Evolutionary conservation across 2,329 filamentous ascomycete genomes (phyloP).

Genomic region (Colletotrichum truncatum): DNA sequence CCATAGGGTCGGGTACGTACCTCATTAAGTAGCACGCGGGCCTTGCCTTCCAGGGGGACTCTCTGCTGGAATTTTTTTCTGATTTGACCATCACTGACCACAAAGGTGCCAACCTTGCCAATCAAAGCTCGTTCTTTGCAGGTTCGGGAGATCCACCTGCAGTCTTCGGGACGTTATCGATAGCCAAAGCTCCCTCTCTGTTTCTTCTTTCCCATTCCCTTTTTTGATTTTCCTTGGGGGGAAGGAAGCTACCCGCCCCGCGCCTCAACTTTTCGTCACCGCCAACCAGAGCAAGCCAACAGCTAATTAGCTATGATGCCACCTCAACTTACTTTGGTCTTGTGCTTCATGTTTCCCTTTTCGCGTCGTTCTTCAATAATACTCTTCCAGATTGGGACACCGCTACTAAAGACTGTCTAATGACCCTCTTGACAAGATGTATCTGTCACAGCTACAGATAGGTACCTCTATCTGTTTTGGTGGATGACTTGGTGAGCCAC

Average conservation of each 20-base stretch:
- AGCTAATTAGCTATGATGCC: neutral
- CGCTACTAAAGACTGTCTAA: neutral
- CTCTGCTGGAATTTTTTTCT: conserved; percentile 14
- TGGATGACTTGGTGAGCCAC: conserved; percentile 12
- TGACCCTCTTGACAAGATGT: neutral
- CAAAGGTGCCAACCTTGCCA: neutral
- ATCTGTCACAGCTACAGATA: neutral
- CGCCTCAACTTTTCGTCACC: neutral
- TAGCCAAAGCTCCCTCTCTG: conserved; percentile 20
- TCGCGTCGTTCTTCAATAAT: neutral
- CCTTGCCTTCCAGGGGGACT: neutral
- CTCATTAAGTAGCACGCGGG: neutral
- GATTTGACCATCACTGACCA: conserved; percentile 8
- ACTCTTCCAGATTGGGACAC: neutral
- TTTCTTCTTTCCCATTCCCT: neutral
- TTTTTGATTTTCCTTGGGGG: neutral
- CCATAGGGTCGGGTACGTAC: neutral
- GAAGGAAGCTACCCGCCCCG: neutral
- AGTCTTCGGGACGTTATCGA: conserved; percentile 25
- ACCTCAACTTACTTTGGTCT: neutral
- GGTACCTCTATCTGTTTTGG: neutral
- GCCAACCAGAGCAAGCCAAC: neutral
- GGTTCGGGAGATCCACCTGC: conserved; percentile 10
- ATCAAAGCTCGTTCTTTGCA: conserved; percentile 9
- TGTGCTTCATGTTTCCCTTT: neutral